Base-by-base conservation (phyloP, 257 asterid genomes). In the Ilex aquifolium region DNA sequence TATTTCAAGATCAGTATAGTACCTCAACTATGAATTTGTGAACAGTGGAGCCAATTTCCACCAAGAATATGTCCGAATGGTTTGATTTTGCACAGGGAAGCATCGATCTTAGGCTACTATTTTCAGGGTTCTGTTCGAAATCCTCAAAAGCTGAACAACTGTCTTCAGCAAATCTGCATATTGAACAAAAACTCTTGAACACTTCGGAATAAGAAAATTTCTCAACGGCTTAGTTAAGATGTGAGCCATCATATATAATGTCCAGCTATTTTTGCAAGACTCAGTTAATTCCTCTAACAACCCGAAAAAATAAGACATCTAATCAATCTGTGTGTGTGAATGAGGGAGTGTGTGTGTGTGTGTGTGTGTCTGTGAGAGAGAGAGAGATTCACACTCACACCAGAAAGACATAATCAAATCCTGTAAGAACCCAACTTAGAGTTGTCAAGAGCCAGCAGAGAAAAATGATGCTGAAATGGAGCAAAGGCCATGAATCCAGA, bases 361-460 rank as follows among this genome's bases (percentile, higher is more conserved):
- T 36, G 42, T 36, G 42, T 36, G 42, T 36, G 42, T 1, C 1
- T 1, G 8, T 1, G 42, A 36, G 46, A 61, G 32, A 49, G 50
- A 44, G 60, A 32, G 39, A 21, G 27, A 21, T 21, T 21, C 32
- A n/a, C 30, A 70, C 82, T 81, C 71, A 81, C 91, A 62, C 81
- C 60, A 79, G 72, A 54, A 76, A 73, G 73, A 79, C 66, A 69
- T 65, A 81, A 72, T 82, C 81, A 57, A 79, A 57, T 44, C 91
- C 88, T 1, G 86, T 79, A 30, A 73, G 61, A 63, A 79, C 57
- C 88, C 88, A 84, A 69, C 69, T 69, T 30, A 77, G 61, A 46
- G 79, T 79, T 14, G 88, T 82, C 64, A 79, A 64, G 44, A 82
- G 75, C 85, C 85, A 84, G 74, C 79, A 77, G 72, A 74, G 72